phyloP scores from a whole-genome alignment of 768 basidiomycete genomes.

The Leccinum longicurvipes region DNA sequence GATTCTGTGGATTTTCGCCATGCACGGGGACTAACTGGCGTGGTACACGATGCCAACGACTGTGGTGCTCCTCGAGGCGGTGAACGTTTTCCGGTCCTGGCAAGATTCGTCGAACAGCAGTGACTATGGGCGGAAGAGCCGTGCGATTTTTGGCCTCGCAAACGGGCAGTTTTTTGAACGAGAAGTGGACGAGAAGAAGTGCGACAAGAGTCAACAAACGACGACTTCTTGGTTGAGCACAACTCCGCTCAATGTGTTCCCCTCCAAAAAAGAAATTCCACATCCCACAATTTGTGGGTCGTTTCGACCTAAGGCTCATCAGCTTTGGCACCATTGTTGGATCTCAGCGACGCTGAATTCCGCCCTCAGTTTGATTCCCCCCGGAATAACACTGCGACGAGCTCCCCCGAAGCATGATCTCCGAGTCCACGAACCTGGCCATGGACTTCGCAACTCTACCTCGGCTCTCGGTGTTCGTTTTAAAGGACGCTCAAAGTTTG shows the following conservation, averaged over 20 bases:
- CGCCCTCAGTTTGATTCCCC: neutral
- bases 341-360: neutral
- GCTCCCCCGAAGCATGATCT: too few species aligned
- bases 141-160: slow-evolving; percentile 4
- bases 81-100: slow-evolving; percentile 1
- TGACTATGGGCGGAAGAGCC: slow-evolving; percentile 6
- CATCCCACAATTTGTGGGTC: slow-evolving; percentile 7
- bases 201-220: neutral
- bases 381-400: neutral
- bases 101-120: neutral
- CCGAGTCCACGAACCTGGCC: too few species aligned
- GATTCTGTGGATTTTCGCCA: slow-evolving; percentile 3
- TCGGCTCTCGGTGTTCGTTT: neutral
- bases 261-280: slow-evolving; percentile 6
- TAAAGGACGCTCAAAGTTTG: neutral
- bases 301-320: slow-evolving; percentile 5
- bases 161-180: neutral
- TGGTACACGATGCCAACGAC: neutral
- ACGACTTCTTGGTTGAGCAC: slow-evolving; percentile 5
- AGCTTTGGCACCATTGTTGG: neutral
- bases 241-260: slow-evolving; percentile 18
- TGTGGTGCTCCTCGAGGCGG: slow-evolving; percentile 11
- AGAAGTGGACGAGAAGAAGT: neutral
- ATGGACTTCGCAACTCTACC: neutral
- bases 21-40: neutral